Evolutionary conservation across 495 filamentous ascomycete genomes (phyloP), one percentile per base, ranked within the genome.

Genomic region (Glutinoglossum americanum): DNA sequence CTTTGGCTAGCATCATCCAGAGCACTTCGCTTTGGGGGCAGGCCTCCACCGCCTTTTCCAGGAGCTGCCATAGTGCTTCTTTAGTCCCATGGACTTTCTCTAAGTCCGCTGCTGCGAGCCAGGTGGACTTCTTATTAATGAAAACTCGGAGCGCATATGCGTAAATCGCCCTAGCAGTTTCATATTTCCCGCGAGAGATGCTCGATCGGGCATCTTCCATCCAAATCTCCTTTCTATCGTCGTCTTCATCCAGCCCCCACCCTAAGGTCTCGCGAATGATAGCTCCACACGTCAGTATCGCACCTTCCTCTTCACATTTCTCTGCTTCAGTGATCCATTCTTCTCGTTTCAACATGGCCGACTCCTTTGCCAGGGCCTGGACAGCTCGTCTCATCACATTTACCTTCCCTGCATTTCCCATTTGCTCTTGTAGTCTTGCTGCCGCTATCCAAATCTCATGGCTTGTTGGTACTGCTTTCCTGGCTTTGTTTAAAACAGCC

Each of bases 361-460:
- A 89, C 59, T 94, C 87, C 61, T 83, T 83, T 21, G 83, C 87
- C 23, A 99, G 75, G n/a, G 87, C 82, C 64, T 92, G 85, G 21
- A 95, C 77, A 58, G 88, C 92, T 70, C 85, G 83, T 61, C 88
- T 92, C 87, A 99, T 95, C 19, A 97, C 85, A 61, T 87, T 89
- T 55, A 87, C 76, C 67, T 82, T 89, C 25, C 75, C 72, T 17
- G 72, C 77, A 11, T 76, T 78, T 19, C 85, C 87, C 62, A 89
- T 83, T 67, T 96, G 87, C 66, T 99, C 92, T 65, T 96, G 87
- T 28, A 99, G 74, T 35, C 93, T 78, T 44, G 85, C 83, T 35
- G 90, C 92, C 21, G 89, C 89, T 68, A 99, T 87, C 93, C 93
- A 99, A 57, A 99, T 82, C 63, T 94, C 87, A 65, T 89, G 79